Evolutionary conservation across 805 yeast genomes (phyloP), one percentile per base, ranked within the genome.

Genomic region (Starmerella etchellsii): DNA sequence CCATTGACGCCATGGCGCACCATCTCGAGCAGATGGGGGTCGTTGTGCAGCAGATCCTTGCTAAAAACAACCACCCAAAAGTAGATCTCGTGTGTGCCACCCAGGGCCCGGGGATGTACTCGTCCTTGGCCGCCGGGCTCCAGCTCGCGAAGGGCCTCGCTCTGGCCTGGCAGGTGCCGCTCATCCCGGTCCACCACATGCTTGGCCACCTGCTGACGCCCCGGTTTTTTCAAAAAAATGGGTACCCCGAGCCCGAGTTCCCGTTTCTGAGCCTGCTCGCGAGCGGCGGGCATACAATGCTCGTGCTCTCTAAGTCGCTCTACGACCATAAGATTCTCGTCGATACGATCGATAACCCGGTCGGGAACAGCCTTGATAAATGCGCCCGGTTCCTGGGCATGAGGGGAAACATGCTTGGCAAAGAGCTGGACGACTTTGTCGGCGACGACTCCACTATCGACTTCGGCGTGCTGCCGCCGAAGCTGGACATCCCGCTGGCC

Each of bases 101-200:
- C 0, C 64, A 94, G 49, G 98, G 98, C 0, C 98, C 98, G 0
- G 98, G 98, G 0, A 84, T 91, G 95, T 72, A 76, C 8, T 95
- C 96, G 0, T 79, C 94, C 0, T 64, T 91, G 13, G 70, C 83
- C 9, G 78, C 83, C 0, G 93, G 96, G 1, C 65, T 81, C 20
- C 91, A 81, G 53, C 61, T 83, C 31, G 94, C 94, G 0, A 80
- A 83, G 52, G 98, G 97, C 0, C 63, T 91, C 11, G 64, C 85
- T 1, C 62, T 80, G 0, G 96, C 87, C 0, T 80, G 84, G 79
- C 58, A 70, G 13, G 70, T 65, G 6, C 96, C 95, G 0, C 54
- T 83, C 16, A 65, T 91, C 2, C 97, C 96, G 0, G 95, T 88
- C 0, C 94, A 91, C 57, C 98, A 91, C 54, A 88, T 91, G 98